Base-by-base conservation (phyloP, 2,329 filamentous ascomycete genomes). In the Ilyonectria mors-panacis region DNA sequence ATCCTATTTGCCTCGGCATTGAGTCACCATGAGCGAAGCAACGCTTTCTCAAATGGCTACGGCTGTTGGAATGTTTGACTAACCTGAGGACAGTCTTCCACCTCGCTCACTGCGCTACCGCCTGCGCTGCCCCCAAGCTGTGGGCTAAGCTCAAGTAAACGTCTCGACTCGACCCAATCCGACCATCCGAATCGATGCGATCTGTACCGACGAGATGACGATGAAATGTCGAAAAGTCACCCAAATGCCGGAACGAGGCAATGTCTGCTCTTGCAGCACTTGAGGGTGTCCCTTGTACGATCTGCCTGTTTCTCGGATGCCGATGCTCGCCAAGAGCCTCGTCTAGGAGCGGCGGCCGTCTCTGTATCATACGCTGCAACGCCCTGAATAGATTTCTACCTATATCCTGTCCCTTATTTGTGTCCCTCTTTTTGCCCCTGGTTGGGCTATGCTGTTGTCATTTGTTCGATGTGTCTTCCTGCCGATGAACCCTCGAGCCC, bases 61-160 rank as follows among this genome's bases (percentile, higher is more conserved):
- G 19, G 37, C 51, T 28, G 30, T 26, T 28, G 26, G 23, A 56
- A 48, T 56, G 51, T 39, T 47, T 63, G 15, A 10, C 73, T 76
- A 67, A 76, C 65, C 35, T 59, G 9, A 44, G 3, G 28, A 59
- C 35, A 98, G 95, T 98, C 88, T 99, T 99, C 93, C 95, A 99
- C 85, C 93, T 99, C 78, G 92, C 93, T 78, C 96, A 98, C 89
- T 99, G 96, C 87, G 94, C 95, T 72, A 93, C 90, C 78, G 87
- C 92, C 81, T 99, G 96, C 82, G 95, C 96, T 71, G 96, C 96
- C 62, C 95, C 95, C 79, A 98, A 97, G 91, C 92, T 99, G 78
- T 99, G 94, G 90, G 89, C 91, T 73, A 86, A 91, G 84, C 93
- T 98, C 82, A 97, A 95, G 89, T 98, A 97, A 89, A 85, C 42